phyloP scores from a whole-genome alignment of 2,329 filamentous ascomycete species.

The Geosmithia putterillii region DNA sequence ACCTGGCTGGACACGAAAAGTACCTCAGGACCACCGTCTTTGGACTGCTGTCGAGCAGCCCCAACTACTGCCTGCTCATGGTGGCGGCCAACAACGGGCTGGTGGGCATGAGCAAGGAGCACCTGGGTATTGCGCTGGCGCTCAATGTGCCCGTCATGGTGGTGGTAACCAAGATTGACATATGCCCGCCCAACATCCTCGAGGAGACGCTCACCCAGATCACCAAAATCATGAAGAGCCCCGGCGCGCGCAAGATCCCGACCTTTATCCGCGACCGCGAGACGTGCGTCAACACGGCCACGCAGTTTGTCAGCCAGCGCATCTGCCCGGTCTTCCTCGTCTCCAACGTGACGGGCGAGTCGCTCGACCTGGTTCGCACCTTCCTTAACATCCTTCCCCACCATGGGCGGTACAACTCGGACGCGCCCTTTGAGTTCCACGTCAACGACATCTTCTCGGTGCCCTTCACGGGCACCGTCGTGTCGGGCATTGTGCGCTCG shows the following conservation, averaged over 20 bases:
- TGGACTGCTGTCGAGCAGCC: constrained; percentile 83
- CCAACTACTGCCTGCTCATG: constrained; percentile 96
- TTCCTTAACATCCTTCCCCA: constrained; percentile 95
- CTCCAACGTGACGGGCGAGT: constrained; percentile 91
- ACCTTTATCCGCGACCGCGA: constrained; percentile 88
- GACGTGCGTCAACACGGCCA: constrained; percentile 88
- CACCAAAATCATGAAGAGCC: constrained; percentile 85
- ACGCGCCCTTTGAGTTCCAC: constrained; percentile 85
- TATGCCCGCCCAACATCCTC: constrained; percentile 90
- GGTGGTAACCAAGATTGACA: constrained; percentile 95
- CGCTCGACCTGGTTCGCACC: constrained; percentile 76
- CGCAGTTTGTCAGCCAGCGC: constrained; percentile 86
- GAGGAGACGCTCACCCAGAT: constrained; percentile 88
- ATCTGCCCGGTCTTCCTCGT: constrained; percentile 98
- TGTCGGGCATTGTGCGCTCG: constrained; percentile 83
- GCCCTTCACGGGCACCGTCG: constrained; percentile 90
- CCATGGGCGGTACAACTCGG: constrained; percentile 81
- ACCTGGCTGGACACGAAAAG: constrained; percentile 88
- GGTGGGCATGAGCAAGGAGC: constrained; percentile 97
- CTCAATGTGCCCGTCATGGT: constrained; percentile 98
- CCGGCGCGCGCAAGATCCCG: constrained; percentile 87
- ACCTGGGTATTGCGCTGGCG: constrained; percentile 85
- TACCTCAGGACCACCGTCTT: constrained; percentile 96
- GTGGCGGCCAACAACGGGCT: constrained; percentile 96
- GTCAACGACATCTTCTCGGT: constrained; percentile 98